A percentile compares a stretch with the other conserved stretches of the same genome.
Conservation (phyloP, 169 alveolate species). For the Babesia bigemina region DNA sequence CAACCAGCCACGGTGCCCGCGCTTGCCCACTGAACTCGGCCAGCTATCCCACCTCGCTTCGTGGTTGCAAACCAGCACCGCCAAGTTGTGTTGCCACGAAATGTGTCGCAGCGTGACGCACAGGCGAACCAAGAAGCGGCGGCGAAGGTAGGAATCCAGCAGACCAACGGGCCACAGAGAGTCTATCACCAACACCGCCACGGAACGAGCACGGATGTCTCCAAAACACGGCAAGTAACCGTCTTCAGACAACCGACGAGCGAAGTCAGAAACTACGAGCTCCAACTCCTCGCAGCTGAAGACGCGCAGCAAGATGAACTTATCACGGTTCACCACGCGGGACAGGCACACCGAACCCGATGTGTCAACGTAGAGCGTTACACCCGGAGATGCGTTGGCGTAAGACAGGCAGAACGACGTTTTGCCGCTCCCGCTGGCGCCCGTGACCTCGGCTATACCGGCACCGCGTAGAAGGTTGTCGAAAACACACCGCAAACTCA, state of each 20-base stretch:
- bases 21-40: not conserved
- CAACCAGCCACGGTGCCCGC: not conserved
- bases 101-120: constrained; percentile 40
- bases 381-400: constrained; percentile 27
- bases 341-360: constrained; percentile 41
- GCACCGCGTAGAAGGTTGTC: constrained; percentile 32
- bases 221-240: constrained; percentile 7
- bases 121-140: constrained; percentile 23
- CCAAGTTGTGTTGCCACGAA: constrained; percentile 41
- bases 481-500: constrained; percentile 2
- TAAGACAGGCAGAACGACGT: constrained; percentile 46
- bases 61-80: constrained; percentile 56
- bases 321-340: not conserved
- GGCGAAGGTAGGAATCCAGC: constrained; percentile 11
- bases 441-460: constrained; percentile 64
- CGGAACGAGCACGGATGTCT: constrained; percentile 36
- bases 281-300: constrained; percentile 55
- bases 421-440: constrained; percentile 68
- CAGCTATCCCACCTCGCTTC: not conserved
- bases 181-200: constrained; percentile 43
- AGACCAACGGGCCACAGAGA: constrained; percentile 59
- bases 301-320: constrained; percentile 44
- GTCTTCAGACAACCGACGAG: constrained; percentile 9
- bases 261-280: constrained; percentile 37
- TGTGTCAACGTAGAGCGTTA: constrained; percentile 52